phyloP scores from a whole-genome alignment of 257 asterid genomes.

The Nemophila menziesii region DNA sequence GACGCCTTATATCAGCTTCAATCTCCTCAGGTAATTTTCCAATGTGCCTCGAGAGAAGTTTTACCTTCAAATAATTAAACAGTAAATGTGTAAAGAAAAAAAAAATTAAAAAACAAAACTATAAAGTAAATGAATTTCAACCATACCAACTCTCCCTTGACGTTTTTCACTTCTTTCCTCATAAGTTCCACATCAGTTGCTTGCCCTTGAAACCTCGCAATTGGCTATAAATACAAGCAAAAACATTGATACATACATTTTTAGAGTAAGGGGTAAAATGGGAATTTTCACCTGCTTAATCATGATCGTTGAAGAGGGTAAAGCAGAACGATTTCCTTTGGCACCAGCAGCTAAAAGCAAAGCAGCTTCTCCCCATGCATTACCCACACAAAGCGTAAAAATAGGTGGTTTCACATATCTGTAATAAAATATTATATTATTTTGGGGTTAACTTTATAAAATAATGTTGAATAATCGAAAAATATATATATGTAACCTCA shows the following conservation, averaged over 20 bases:
- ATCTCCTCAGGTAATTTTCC: constrained; percentile 87
- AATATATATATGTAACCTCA: constrained; percentile 42
- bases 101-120: neutral
- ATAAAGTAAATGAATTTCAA: constrained; percentile 10
- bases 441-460: neutral
- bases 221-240: constrained; percentile 52
- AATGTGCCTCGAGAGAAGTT: constrained; percentile 52
- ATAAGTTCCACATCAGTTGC: constrained; percentile 83
- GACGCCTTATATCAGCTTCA: constrained; percentile 84
- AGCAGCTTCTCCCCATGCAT: constrained; percentile 99
- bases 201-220: constrained; percentile 86
- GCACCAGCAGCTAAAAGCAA: constrained; percentile 96
- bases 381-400: constrained; percentile 86
- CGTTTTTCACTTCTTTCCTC: constrained; percentile 69
- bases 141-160: constrained; percentile 76
- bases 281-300: constrained; percentile 78
- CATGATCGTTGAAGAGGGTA: constrained; percentile 93
- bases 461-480: neutral
- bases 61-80: constrained; percentile 60
- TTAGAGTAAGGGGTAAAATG: constrained; percentile 1
- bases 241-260: too few relatives aligned
- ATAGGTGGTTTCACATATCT: constrained; percentile 89
- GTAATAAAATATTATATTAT: constrained; percentile 5
- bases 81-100: neutral
- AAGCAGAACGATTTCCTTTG: constrained; percentile 86